Evolutionary conservation across 192 early-diverging fungal species (phyloP).

Genomic region (Coemansia sp.): DNA sequence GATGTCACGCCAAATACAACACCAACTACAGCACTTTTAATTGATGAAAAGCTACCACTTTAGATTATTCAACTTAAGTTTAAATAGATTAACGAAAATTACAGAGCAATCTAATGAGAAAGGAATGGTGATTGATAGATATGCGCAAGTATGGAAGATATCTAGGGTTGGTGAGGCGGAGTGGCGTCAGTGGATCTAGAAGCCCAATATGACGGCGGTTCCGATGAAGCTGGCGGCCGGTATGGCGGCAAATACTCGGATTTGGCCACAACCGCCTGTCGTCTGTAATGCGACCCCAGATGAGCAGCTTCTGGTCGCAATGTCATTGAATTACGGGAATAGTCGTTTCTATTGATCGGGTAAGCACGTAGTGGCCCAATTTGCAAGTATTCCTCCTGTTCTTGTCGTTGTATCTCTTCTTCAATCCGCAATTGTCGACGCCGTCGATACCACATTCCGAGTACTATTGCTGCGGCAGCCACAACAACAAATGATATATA

Average conservation of each 20-base stretch:
- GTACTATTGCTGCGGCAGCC: conserved; percentile 1
- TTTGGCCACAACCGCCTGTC: background rate
- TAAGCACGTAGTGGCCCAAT: background rate
- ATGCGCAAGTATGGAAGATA: background rate
- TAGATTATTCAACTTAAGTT: background rate
- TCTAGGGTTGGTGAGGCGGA: background rate
- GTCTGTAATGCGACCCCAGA: background rate
- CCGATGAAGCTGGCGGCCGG: conserved; percentile 1
- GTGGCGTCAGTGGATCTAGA: background rate
- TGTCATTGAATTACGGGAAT: background rate
- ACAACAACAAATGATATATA: conserved; percentile 15
- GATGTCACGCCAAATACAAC: background rate
- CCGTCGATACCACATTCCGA: conserved; percentile 8
- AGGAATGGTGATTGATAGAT: background rate
- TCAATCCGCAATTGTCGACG: conserved; percentile 6
- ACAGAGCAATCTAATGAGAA: background rate
- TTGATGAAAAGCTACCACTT: background rate
- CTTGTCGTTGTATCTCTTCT: background rate
- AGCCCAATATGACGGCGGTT: conserved; percentile 3
- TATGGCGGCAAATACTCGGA: conserved; percentile 34
- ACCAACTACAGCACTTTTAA: background rate
- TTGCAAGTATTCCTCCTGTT: conserved; percentile 7
- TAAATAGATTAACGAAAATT: too few relatives aligned
- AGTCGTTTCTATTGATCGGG: background rate
- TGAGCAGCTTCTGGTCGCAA: conserved; percentile 4